phyloP scores from a whole-genome alignment of 1,284 basidiomycete species.

The Cutaneotrichosporon cutaneum region DNA sequence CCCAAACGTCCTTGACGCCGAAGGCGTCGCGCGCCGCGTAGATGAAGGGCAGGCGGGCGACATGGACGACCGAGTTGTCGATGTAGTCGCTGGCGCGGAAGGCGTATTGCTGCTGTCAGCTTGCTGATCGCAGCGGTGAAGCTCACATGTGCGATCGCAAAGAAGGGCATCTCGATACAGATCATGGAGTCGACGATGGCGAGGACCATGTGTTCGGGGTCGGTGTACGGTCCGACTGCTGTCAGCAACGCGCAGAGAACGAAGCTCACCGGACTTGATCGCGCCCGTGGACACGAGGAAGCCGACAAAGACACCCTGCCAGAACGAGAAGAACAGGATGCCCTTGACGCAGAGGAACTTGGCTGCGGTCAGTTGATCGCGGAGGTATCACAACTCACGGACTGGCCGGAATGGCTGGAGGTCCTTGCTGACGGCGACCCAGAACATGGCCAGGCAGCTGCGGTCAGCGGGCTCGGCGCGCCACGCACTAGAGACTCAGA shows the following conservation, averaged over 20 bases:
- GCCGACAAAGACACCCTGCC: constrained; percentile 87
- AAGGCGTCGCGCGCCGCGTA: constrained; percentile 86
- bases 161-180: constrained; percentile 96
- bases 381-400: constrained; percentile 28
- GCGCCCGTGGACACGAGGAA: constrained; percentile 78
- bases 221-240: constrained; percentile 78
- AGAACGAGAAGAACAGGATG: constrained; percentile 97
- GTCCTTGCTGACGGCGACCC: constrained; percentile 83
- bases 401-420: constrained; percentile 78
- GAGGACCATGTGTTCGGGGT: constrained; percentile 84
- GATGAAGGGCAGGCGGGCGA: constrained; percentile 80
- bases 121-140: not conserved
- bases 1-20: constrained; percentile 79
- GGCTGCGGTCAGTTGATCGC: constrained; percentile 57
- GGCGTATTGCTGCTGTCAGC: constrained; percentile 42
- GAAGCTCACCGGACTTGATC: constrained; percentile 61
- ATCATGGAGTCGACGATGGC: constrained; percentile 87
- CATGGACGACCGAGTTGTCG: constrained; percentile 64
- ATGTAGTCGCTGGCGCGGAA: constrained; percentile 70
- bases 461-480: constrained; percentile 59
- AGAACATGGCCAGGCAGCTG: constrained; percentile 88
- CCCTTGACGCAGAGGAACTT: constrained; percentile 98
- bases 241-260: constrained; percentile 14
- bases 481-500: constrained; percentile 50
- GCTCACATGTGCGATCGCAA: constrained; percentile 77